phyloP scores from a whole-genome alignment of 768 basidiomycete species.

The Mycena crocata region DNA sequence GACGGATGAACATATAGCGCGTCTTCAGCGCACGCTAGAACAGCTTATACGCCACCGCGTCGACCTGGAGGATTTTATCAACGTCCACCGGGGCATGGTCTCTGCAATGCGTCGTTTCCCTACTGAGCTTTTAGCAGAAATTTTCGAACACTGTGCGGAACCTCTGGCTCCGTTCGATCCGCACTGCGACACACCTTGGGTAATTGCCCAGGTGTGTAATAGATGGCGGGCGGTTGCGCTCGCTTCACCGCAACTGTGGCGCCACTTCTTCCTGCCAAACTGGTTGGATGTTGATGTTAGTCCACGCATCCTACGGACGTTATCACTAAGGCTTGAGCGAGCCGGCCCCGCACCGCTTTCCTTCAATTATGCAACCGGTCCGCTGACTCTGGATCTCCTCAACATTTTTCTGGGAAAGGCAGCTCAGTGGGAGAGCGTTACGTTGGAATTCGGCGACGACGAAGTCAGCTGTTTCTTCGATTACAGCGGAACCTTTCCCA shows the following conservation, averaged over 20 bases:
- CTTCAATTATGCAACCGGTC: background rate
- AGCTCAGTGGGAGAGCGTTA: conserved; percentile 5
- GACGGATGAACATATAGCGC: background rate
- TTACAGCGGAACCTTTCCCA: conserved; percentile 4
- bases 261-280: conserved; percentile 1
- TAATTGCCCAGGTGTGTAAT: conserved; percentile 16
- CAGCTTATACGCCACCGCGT: background rate
- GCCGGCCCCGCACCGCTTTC: background rate
- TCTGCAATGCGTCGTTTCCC: conserved; percentile 13
- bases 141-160: conserved; percentile 11
- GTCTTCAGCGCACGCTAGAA: background rate
- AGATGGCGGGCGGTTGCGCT: conserved; percentile 26
- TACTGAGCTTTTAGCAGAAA: conserved; percentile 26
- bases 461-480: background rate
- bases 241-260: conserved; percentile 18
- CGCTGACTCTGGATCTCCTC: background rate
- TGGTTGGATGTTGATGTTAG: background rate
- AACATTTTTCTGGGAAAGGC: background rate
- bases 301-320: background rate
- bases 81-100: background rate
- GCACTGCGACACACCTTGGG: conserved; percentile 15
- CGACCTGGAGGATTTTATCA: background rate
- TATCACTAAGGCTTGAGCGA: background rate
- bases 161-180: background rate
- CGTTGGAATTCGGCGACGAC: conserved; percentile 11